phyloP scores from a whole-genome alignment of 2,329 filamentous ascomycete species.

The Botrytis deweyae region DNA sequence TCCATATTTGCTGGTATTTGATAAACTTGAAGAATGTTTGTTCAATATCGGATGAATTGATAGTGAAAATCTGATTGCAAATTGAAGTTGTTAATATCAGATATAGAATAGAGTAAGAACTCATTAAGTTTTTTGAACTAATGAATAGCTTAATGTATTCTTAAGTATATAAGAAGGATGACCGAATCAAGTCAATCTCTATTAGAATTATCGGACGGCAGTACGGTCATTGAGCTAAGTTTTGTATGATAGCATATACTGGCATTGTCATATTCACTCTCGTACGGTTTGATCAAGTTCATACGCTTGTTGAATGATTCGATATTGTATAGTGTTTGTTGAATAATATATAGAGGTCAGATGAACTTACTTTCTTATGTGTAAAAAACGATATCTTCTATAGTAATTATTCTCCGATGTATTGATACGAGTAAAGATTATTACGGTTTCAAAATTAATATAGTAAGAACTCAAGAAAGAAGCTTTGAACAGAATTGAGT shows the following conservation, averaged over 20 bases:
- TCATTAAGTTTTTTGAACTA: not conserved
- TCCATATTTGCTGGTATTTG: not conserved
- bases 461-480: not conserved
- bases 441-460: not conserved
- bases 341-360: not conserved
- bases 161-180: not conserved
- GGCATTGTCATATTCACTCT: not conserved
- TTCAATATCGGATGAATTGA: no score
- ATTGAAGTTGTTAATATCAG: not conserved
- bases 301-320: not conserved
- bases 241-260: not conserved
- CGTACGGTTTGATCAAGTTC: not conserved
- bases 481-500: rapidly evolving
- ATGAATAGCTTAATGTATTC: not conserved
- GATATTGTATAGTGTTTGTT: not conserved
- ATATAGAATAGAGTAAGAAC: not conserved
- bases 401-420: not conserved
- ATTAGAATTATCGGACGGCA: not conserved
- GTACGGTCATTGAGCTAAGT: not conserved
- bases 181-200: not conserved
- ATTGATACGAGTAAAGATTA: not conserved
- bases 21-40: not conserved
- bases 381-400: not conserved
- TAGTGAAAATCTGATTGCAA: not conserved
- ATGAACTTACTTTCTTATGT: not conserved